A percentile compares a stretch with the other conserved stretches of the same genome.
Evolutionary conservation across 116 monocot species (phyloP).

Genomic region (Dioscorea cayenensis): DNA sequence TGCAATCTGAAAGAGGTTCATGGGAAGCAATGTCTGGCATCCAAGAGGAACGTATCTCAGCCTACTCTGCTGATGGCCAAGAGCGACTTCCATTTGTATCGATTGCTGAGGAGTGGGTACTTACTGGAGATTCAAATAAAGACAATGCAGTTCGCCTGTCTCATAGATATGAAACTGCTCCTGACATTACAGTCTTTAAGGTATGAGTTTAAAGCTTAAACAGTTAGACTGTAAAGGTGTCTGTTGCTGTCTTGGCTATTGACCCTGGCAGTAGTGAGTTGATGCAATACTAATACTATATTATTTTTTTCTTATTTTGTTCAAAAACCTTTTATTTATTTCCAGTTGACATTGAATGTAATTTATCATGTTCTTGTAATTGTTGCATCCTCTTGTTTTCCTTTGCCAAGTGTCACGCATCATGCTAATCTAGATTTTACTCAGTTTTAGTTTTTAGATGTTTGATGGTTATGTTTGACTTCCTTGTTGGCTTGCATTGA

Average conservation of each 20-base stretch:
- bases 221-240: background rate
- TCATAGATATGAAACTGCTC: constrained; percentile 88
- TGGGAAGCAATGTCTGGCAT: constrained; percentile 63
- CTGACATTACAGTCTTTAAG: constrained; percentile 96
- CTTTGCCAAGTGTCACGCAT: too few relatives aligned
- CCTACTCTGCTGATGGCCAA: constrained; percentile 49
- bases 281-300: too few relatives aligned
- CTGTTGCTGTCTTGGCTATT: background rate
- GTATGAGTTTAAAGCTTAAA: constrained; percentile 16
- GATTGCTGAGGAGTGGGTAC: constrained; percentile 77
- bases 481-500: too few relatives aligned
- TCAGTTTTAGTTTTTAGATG: too few relatives aligned
- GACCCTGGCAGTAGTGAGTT: too few relatives aligned
- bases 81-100: constrained; percentile 74
- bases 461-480: too few relatives aligned
- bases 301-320: too few relatives aligned
- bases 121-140: constrained; percentile 72
- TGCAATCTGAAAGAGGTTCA: constrained; percentile 46
- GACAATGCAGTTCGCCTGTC: constrained; percentile 60
- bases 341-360: too few relatives aligned
- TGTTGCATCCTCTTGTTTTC: too few relatives aligned
- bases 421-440: too few relatives aligned
- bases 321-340: too few relatives aligned
- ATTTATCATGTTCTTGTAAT: too few relatives aligned
- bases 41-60: constrained; percentile 55